Base-by-base conservation (phyloP, 2,329 filamentous ascomycete genomes). In the Aspergillus sergii region DNA sequence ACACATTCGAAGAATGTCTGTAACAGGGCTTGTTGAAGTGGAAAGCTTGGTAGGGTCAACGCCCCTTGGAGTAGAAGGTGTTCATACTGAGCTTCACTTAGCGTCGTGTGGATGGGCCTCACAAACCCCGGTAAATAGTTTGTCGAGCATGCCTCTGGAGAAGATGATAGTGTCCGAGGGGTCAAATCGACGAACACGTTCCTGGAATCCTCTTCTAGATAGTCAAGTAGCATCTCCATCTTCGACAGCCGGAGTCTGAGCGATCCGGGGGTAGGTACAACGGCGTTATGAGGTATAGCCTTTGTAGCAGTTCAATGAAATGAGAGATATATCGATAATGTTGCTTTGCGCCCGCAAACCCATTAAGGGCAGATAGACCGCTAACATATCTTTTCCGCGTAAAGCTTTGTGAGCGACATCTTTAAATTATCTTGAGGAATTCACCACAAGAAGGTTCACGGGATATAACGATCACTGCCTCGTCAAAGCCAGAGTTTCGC, bases 1-100 rank as follows among this genome's bases (percentile, higher is more conserved):
- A 57, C 55, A 46, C 43, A 43, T 34, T 57, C 55, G 2, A 45
- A 23, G 36, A 57, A 57, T 28, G 55, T n/a, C n/a, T 57, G 21
- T 14, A 57, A 21, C 9, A 57, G 55, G 5, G 36, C 34, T 12
- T 45, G 43, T 41, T 57, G 55, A 10, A 57, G 55, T 14, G 55
- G 55, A 43, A 28, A 28, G 34, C 55, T 57, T 4, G 55, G 34
- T 14, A 57, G 55, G 0, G 55, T 21, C 14, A 57, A 30, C n/a
- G n/a, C 55, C 23, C 55, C 55, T n/a, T 32, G 43, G 8, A 45
- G 21, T 28, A 57, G 23, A 10, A 57, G 55, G 23, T n/a, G 28
- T 12, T 43, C 39, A 43, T 57, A 36, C 26, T 14, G 45, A 7
- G n/a, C 39, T 14, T 26, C 36, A 19, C 36, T 14, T 45, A 43